phyloP scores from a whole-genome alignment of 2,329 filamentous ascomycete species.

The Sporothrix globosa region DNA sequence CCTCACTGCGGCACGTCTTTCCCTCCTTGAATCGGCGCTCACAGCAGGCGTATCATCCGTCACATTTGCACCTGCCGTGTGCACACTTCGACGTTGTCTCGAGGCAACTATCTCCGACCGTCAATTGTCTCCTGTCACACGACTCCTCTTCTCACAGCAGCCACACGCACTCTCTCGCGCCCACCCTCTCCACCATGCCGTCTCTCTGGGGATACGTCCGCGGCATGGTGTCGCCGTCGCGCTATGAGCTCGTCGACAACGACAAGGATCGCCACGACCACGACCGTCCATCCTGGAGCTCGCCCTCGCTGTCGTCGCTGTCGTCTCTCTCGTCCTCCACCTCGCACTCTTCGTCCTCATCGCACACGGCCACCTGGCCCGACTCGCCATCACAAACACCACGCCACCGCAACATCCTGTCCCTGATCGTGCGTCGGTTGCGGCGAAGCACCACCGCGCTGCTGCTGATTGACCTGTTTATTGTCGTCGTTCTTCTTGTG shows the following conservation, averaged over 20 bases:
- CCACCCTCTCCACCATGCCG: not conserved
- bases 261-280: not conserved
- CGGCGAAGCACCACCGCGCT: constrained; percentile 58
- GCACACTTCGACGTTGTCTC: not conserved
- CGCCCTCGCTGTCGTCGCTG: constrained; percentile 11
- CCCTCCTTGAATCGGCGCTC: not conserved
- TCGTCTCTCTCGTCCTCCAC: constrained; percentile 8
- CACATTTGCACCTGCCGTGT: not conserved
- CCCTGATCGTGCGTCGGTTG: constrained; percentile 29
- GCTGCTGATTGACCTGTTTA: constrained; percentile 37
- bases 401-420: constrained; percentile 17
- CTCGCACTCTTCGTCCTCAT: constrained; percentile 9
- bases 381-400: constrained; percentile 19
- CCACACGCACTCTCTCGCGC: not conserved
- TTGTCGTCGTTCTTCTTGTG: constrained; percentile 65
- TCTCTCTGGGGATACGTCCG: constrained; percentile 21
- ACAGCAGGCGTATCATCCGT: not conserved
- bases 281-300: constrained; percentile 15
- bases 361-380: constrained; percentile 21
- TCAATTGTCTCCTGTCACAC: not conserved
- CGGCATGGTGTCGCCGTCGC: constrained; percentile 6
- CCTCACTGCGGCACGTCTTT: not conserved
- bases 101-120: not conserved
- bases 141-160: not conserved
- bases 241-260: constrained; percentile 5